Percentiles rank a stretch among this genome's conserved stretches.
Evolutionary conservation across 768 basidiomycete genomes (phyloP).

Genomic region (Royoungia palumana): DNA sequence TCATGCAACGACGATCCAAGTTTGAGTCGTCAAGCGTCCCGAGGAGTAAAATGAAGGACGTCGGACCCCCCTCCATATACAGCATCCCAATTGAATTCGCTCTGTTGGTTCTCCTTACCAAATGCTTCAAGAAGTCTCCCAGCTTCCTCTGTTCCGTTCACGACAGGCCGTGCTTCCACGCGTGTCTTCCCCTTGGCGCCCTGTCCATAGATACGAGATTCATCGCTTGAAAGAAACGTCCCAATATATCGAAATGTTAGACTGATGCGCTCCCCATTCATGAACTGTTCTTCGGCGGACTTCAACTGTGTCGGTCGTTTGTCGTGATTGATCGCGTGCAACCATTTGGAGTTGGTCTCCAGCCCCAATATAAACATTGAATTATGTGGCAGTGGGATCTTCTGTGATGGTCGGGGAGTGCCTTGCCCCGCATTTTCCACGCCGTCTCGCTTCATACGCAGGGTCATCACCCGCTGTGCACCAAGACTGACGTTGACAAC

Average conservation of each 20-base stretch:
- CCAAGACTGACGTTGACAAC: constrained; percentile 83
- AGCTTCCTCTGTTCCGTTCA: constrained; percentile 49
- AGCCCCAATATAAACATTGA: constrained; percentile 81
- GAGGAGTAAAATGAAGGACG: constrained; percentile 53
- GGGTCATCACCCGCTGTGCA: constrained; percentile 71
- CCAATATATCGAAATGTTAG: constrained; percentile 77
- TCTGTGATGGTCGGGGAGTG: constrained; percentile 47
- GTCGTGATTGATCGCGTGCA: constrained; percentile 75
- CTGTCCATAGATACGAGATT: constrained; percentile 63
- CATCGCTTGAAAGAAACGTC: constrained; percentile 60
- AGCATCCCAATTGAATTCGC: constrained; percentile 66
- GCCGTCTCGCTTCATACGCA: constrained; percentile 61
- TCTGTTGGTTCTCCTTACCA: constrained; percentile 69
- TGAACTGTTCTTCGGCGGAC: constrained; percentile 48
- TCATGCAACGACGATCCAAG: constrained; percentile 21
- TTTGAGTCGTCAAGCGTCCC: constrained; percentile 15
- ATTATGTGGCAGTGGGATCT: constrained; percentile 73
- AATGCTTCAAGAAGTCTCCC: constrained; percentile 56
- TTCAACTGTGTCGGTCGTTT: constrained; percentile 59
- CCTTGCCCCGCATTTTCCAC: constrained; percentile 12
- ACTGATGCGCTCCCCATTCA: constrained; percentile 68
- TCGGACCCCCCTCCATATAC: constrained; percentile 68
- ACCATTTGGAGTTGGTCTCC: constrained; percentile 68
- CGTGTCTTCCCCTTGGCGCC: constrained; percentile 64
- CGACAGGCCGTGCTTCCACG: constrained; percentile 51